Conservation (phyloP, 2,329 filamentous ascomycete genomes). For the Nemania sp. region DNA sequence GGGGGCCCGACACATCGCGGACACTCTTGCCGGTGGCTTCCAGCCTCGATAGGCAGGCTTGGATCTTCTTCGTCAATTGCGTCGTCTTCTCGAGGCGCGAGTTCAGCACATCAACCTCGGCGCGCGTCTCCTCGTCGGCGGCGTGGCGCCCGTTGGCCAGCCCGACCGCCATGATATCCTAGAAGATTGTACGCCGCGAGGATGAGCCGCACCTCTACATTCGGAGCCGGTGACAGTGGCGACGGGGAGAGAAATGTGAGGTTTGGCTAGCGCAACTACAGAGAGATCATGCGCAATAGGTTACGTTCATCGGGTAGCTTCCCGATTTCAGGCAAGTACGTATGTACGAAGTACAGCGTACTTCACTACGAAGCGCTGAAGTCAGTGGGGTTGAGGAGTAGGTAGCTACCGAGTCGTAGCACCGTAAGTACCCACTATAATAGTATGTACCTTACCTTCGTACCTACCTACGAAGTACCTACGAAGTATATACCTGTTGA, state of each 20-base stretch:
- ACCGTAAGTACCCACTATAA: too few relatives aligned
- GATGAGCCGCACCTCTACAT: not conserved
- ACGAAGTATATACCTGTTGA: too few relatives aligned
- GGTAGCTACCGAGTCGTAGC: not conserved
- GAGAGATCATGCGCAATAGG: too few relatives aligned
- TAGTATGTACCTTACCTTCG: too few relatives aligned
- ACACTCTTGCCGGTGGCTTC: constrained; percentile 90
- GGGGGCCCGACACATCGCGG: constrained; percentile 86
- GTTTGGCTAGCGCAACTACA: too few relatives aligned
- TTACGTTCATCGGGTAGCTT: too few relatives aligned
- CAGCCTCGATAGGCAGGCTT: constrained; percentile 79
- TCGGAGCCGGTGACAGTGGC: not conserved
- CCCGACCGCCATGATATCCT: constrained; percentile 59
- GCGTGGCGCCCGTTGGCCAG: constrained; percentile 51
- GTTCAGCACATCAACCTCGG: constrained; percentile 71
- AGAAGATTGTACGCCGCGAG: not conserved
- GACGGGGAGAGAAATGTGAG: not conserved
- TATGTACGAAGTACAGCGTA: too few relatives aligned
- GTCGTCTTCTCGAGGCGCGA: constrained; percentile 87
- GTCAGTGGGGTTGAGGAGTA: too few relatives aligned
- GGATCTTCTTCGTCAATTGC: constrained; percentile 92
- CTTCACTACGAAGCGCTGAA: too few relatives aligned
- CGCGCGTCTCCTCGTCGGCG: constrained; percentile 67
- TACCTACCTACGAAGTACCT: too few relatives aligned
- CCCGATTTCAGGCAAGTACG: too few relatives aligned